These are phyloP conservation scores for Ophiostoma tasmaniense DNA, from an alignment of 2,329 filamentous ascomycete species.

Conservation along the genomic window DNA sequence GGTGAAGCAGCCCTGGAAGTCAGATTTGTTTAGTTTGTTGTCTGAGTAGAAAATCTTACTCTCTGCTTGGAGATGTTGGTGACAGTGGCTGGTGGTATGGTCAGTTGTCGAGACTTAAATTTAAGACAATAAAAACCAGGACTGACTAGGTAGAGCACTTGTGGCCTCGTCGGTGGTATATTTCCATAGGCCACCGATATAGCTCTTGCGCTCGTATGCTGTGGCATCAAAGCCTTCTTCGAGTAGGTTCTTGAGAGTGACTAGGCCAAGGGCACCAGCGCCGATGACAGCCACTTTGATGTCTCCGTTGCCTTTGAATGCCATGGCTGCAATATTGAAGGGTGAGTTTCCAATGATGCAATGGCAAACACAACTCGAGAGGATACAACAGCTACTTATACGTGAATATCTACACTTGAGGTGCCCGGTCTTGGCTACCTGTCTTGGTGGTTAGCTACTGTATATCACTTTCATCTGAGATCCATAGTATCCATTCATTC, in stretches of 20 bases:
- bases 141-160: conserved; percentile 1
- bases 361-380: not conserved
- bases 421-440: not conserved
- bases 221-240: conserved; percentile 38
- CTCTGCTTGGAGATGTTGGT: not conserved
- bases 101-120: not conserved
- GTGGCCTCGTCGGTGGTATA: conserved; percentile 30
- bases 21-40: not conserved
- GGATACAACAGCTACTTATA: not conserved
- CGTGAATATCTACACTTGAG: not conserved
- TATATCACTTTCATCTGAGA: not conserved
- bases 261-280: conserved; percentile 20
- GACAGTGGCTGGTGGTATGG: not conserved
- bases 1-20: not conserved
- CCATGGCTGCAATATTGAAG: not conserved
- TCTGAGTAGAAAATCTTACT: not conserved
- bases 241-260: conserved; percentile 31
- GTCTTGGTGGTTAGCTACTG: not conserved
- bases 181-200: conserved; percentile 38
- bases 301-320: not conserved
- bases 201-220: conserved; percentile 31
- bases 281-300: not conserved
- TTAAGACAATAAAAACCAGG: too few species aligned
- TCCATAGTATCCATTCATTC: not conserved
- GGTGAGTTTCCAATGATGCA: not conserved